Conservation (phyloP, 176 grass and related monocot species). For the Ampelocalamus luodianensis region DNA sequence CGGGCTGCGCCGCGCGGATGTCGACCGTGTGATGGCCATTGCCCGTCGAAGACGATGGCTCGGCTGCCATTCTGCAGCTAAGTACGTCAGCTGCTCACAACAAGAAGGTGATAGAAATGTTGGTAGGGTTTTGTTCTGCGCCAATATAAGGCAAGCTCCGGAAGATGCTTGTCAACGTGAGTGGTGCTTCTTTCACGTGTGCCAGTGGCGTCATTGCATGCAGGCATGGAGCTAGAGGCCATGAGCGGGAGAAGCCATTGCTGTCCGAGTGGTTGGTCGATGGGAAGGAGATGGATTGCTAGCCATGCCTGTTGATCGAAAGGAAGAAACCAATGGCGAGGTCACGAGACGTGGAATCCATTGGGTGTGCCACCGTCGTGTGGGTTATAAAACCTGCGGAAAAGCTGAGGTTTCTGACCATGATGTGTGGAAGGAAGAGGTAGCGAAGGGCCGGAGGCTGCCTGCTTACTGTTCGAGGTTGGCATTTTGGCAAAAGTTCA, state of each 20-base stretch:
- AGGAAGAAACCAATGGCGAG: slow-evolving; percentile 42
- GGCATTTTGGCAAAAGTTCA: slow-evolving; percentile 42
- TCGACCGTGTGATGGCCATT: slow-evolving; percentile 48
- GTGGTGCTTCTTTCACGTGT: slow-evolving; percentile 51
- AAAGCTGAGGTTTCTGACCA: no score
- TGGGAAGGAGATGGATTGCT: slow-evolving; percentile 50
- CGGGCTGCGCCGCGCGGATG: slow-evolving; percentile 37
- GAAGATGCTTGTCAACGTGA: slow-evolving; percentile 24
- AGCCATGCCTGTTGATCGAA: slow-evolving; percentile 51
- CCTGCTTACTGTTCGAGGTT: background rate
- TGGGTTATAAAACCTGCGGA: slow-evolving; percentile 21
- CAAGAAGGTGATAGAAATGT: background rate
- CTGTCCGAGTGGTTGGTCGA: slow-evolving; percentile 58
- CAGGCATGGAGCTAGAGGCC: slow-evolving; percentile 30
- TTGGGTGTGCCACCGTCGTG: slow-evolving; percentile 17
- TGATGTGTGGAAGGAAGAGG: no score
- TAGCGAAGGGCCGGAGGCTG: no score
- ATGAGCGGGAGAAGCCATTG: slow-evolving; percentile 25
- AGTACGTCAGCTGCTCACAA: background rate
- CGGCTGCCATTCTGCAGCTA: slow-evolving; percentile 49
- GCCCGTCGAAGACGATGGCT: slow-evolving; percentile 38
- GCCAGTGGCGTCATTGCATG: background rate
- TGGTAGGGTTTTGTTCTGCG: background rate
- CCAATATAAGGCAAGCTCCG: slow-evolving; percentile 29
- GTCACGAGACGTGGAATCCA: slow-evolving; percentile 54